phyloP scores from a whole-genome alignment of 139 green algal genomes.

The Asterochloris sp. region DNA sequence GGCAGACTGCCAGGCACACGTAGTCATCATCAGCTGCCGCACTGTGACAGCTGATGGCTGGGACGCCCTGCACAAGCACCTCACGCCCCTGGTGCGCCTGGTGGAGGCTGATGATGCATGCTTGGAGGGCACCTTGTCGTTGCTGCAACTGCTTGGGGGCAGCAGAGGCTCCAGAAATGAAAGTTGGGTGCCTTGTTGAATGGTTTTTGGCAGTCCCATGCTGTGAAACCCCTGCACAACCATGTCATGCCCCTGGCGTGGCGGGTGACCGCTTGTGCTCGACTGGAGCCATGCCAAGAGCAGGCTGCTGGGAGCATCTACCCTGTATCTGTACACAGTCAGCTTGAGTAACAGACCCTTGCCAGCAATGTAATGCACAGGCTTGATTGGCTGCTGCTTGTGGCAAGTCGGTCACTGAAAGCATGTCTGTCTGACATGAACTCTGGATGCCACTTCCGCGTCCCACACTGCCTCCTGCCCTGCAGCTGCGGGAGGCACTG shows the following conservation, averaged over 20 bases:
- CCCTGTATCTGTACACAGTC: no score
- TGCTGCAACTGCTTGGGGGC: neutral
- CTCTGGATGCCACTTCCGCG: neutral
- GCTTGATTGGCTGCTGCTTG: no score
- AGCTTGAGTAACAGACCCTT: no score
- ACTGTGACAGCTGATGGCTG: conserved; percentile 35
- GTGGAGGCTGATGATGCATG: neutral
- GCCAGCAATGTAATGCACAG: no score
- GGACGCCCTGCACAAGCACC: conserved; percentile 16
- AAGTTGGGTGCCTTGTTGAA: neutral
- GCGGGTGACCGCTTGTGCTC: no score
- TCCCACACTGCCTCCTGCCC: neutral
- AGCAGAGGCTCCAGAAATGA: neutral
- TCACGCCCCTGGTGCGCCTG: conserved; percentile 1
- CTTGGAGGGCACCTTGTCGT: neutral
- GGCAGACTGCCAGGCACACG: conserved; percentile 30
- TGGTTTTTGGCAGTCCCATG: no score
- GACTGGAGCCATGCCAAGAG: no score
- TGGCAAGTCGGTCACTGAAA: no score
- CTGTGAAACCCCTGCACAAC: no score
- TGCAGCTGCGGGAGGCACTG: conserved; percentile 43
- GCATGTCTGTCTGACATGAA: neutral
- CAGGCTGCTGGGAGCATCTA: no score
- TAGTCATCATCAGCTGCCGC: conserved; percentile 46
- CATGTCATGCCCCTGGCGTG: no score